phyloP scores from a whole-genome alignment of 495 filamentous ascomycete genomes.

The Extremus antarcticus region DNA sequence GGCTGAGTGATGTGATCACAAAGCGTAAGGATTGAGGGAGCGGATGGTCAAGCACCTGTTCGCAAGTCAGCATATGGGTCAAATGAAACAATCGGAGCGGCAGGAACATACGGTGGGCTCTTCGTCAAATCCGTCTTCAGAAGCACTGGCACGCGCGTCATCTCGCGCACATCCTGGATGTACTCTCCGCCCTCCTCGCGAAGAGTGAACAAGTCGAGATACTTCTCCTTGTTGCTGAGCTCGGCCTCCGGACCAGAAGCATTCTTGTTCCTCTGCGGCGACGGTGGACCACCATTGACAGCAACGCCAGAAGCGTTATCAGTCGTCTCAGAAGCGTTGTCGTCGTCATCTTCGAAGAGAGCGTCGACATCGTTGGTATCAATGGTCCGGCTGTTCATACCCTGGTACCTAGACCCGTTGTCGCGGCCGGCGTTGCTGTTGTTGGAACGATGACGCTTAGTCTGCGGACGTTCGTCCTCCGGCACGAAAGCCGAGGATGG shows the following conservation, averaged over 20 bases:
- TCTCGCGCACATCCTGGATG: constrained; percentile 96
- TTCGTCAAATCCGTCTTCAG: constrained; percentile 96
- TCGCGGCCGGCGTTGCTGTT: constrained; percentile 70
- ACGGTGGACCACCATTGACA: constrained; percentile 69
- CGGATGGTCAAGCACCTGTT: constrained; percentile 89
- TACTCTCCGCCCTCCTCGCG: constrained; percentile 89
- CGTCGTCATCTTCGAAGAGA: constrained; percentile 88
- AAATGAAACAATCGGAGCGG: not conserved
- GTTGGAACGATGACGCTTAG: constrained; percentile 57
- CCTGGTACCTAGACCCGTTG: constrained; percentile 65
- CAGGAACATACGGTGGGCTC: constrained; percentile 83
- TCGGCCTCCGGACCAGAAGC: constrained; percentile 62
- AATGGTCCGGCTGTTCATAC: constrained; percentile 86
- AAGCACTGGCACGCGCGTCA: constrained; percentile 92
- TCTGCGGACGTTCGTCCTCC: constrained; percentile 87
- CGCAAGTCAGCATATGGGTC: constrained; percentile 13
- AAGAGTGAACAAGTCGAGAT: constrained; percentile 77
- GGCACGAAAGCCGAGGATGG: constrained; percentile 93
- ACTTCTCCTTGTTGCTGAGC: constrained; percentile 90
- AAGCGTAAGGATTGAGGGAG: constrained; percentile 90
- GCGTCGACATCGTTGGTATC: constrained; percentile 83
- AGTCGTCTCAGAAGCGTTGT: constrained; percentile 72
- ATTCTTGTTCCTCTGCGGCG: constrained; percentile 68
- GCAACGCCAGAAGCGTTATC: constrained; percentile 74
- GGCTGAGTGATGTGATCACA: constrained; percentile 39